These are phyloP conservation scores for Penicillium soppii DNA, from an alignment of 495 filamentous ascomycete genomes.

Conservation along the genomic window DNA sequence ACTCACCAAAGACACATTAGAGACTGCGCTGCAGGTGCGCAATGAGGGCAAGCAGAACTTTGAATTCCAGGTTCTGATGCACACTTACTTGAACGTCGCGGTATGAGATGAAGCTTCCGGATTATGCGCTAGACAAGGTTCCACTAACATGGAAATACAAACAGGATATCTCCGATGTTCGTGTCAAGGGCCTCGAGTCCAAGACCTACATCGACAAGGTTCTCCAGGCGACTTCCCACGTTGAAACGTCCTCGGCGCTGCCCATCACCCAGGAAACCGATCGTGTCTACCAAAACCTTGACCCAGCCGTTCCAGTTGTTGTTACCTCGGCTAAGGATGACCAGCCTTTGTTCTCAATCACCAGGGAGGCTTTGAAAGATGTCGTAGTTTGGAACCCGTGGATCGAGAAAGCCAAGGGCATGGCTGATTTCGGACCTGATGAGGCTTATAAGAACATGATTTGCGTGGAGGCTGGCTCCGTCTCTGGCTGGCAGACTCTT, in stretches of 20 bases:
- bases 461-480: slow-evolving; percentile 87
- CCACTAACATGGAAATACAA: not conserved
- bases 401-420: slow-evolving; percentile 74
- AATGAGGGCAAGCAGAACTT: slow-evolving; percentile 76
- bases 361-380: slow-evolving; percentile 77
- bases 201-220: slow-evolving; percentile 82
- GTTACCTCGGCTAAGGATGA: slow-evolving; percentile 59
- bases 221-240: slow-evolving; percentile 55
- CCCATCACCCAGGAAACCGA: slow-evolving; percentile 75
- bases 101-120: slow-evolving; percentile 49
- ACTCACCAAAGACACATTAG: slow-evolving; percentile 67
- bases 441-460: slow-evolving; percentile 90
- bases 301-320: slow-evolving; percentile 50
- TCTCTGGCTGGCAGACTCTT: slow-evolving; percentile 75
- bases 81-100: slow-evolving; percentile 81
- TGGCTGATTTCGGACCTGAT: slow-evolving; percentile 86
- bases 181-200: slow-evolving; percentile 69
- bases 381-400: slow-evolving; percentile 98
- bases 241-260: slow-evolving; percentile 52
- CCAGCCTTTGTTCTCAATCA: slow-evolving; percentile 64
- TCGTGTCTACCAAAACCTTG: slow-evolving; percentile 71
- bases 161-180: slow-evolving; percentile 71
- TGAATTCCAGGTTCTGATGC: slow-evolving; percentile 89
- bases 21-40: slow-evolving; percentile 80
- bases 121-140: not conserved